These are phyloP conservation scores for Chrysanthemum lavandulifolium DNA, from an alignment of 129 eudicot genomes.

Conservation along the genomic window DNA sequence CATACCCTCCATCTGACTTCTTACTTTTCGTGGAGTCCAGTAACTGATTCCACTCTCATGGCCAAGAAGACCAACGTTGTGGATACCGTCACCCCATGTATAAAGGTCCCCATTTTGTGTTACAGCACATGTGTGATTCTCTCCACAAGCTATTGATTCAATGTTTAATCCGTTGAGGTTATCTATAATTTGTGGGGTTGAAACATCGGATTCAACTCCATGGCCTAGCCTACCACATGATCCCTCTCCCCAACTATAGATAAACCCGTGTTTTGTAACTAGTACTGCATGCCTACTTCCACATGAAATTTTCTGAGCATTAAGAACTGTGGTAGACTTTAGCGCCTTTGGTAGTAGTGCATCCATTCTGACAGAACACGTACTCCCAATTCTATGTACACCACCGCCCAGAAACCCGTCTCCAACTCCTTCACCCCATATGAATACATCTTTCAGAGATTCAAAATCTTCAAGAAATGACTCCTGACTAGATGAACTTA, in stretches of 20 bases:
- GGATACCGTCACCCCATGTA: conserved; percentile 57
- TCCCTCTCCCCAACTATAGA: conserved; percentile 83
- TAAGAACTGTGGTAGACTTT: conserved; percentile 46
- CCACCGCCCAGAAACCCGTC: conserved; percentile 61
- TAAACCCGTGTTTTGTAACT: conserved; percentile 57
- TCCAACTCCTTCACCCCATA: conserved; percentile 71
- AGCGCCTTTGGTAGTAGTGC: conserved; percentile 49
- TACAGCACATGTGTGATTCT: conserved; percentile 59
- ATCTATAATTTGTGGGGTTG: conserved; percentile 45
- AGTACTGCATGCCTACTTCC: conserved; percentile 62
- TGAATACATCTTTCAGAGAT: conserved; percentile 47
- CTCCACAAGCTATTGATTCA: conserved; percentile 65
- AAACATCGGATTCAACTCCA: conserved; percentile 54
- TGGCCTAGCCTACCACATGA: conserved; percentile 73
- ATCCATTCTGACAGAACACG: conserved; percentile 32
- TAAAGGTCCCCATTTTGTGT: conserved; percentile 58
- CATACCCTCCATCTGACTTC: conserved; percentile 48
- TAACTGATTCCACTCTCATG: conserved; percentile 35
- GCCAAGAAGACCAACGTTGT: conserved; percentile 1
- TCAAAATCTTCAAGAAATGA: conserved; percentile 48
- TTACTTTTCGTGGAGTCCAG: conserved; percentile 58
- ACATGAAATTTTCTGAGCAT: conserved; percentile 56
- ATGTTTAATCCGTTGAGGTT: conserved; percentile 40
- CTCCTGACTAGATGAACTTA: conserved; percentile 35
- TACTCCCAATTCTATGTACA: conserved; percentile 23